Evolutionary conservation across 768 basidiomycete genomes (phyloP).

Genomic region (Trametes cinnabarina): DNA sequence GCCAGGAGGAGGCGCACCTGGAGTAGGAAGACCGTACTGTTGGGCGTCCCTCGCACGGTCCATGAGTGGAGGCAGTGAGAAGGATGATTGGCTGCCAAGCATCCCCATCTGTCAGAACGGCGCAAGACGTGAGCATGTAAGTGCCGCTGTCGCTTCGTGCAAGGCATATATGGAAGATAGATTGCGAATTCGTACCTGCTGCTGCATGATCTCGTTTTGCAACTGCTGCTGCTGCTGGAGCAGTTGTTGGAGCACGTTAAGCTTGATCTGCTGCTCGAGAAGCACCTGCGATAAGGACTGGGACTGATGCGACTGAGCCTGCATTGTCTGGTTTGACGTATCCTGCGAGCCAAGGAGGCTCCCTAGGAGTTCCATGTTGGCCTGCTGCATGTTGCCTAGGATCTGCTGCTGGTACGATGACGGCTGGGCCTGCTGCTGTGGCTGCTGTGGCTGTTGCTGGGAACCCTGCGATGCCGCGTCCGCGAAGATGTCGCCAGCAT

Average conservation of each 20-base stretch:
- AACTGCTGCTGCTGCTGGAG: constrained; percentile 75
- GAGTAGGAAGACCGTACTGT: constrained; percentile 61
- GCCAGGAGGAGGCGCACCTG: constrained; percentile 44
- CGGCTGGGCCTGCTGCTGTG: background rate
- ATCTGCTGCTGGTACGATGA: constrained; percentile 11
- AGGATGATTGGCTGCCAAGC: constrained; percentile 36
- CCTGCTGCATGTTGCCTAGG: constrained; percentile 23
- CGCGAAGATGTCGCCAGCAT: constrained; percentile 19
- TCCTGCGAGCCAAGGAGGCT: constrained; percentile 53
- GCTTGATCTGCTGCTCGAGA: constrained; percentile 74
- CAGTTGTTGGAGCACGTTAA: constrained; percentile 73
- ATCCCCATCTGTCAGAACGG: constrained; percentile 27
- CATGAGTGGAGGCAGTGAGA: constrained; percentile 29
- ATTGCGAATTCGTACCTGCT: constrained; percentile 58
- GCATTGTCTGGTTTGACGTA: constrained; percentile 13
- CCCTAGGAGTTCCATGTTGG: constrained; percentile 48
- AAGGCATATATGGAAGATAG: background rate
- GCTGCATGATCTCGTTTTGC: constrained; percentile 85
- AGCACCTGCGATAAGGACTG: constrained; percentile 46
- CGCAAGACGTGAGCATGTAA: background rate
- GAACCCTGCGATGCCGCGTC: constrained; percentile 7
- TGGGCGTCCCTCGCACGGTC: constrained; percentile 28
- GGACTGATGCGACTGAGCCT: constrained; percentile 27
- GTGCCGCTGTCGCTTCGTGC: background rate
- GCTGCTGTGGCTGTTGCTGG: constrained; percentile 21